Percentiles rank a stretch among this genome's conserved stretches.
Conservation (phyloP, 192 early-diverging fungal genomes). For the Backusella circina region DNA sequence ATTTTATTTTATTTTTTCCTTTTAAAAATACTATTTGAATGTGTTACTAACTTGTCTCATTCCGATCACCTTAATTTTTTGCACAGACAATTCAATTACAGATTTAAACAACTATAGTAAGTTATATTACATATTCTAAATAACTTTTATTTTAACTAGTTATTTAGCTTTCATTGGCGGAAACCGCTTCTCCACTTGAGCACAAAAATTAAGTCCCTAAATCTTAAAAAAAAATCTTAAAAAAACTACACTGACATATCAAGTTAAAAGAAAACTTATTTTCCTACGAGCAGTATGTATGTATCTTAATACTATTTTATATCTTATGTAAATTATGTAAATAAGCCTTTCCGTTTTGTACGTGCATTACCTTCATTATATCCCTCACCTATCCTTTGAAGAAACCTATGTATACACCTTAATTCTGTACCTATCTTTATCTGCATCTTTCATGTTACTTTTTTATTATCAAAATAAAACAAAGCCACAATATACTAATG, state of each 20-base stretch:
- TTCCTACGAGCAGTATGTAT: not conserved
- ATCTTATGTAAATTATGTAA: not conserved
- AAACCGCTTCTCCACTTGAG: not conserved
- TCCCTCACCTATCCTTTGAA: not conserved
- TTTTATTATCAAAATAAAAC: constrained; percentile 3
- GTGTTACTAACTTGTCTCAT: not conserved
- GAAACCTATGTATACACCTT: constrained; percentile 1
- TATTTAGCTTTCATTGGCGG: not conserved
- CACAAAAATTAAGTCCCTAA: not conserved
- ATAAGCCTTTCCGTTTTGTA: not conserved
- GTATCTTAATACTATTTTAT: not conserved
- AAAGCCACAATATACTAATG: constrained; percentile 5
- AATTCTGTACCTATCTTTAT: not conserved
- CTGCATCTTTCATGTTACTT: not conserved
- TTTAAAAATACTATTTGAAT: not conserved
- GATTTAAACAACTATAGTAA: constrained; percentile 3
- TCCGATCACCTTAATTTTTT: constrained; percentile 3
- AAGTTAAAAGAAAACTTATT: not conserved
- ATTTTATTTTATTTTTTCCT: not conserved
- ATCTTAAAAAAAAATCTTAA: not conserved
- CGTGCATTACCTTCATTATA: not conserved
- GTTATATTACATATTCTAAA: not conserved
- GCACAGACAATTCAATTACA: constrained; percentile 4
- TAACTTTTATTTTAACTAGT: not conserved
- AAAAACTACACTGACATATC: not conserved